phyloP scores from a whole-genome alignment of 2,329 filamentous ascomycete species.

The Fusarium fujikuroi region DNA sequence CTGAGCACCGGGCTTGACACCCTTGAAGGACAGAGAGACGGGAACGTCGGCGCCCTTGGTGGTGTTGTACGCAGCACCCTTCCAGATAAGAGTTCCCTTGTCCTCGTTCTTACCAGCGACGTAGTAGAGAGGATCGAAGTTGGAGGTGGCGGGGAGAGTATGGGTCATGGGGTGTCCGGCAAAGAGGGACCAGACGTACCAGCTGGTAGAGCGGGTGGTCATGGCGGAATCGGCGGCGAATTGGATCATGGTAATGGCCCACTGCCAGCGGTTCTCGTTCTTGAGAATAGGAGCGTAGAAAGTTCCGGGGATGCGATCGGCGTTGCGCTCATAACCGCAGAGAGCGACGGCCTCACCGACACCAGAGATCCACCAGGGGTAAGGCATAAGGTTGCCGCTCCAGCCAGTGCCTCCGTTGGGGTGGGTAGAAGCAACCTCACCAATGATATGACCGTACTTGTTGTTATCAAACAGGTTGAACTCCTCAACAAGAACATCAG shows the following conservation, averaged over 20 bases:
- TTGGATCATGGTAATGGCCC: conserved; percentile 62
- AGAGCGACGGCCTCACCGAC: conserved; percentile 74
- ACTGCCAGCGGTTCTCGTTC: conserved; percentile 62
- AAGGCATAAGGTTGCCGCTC: conserved; percentile 57
- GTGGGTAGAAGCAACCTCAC: conserved; percentile 64
- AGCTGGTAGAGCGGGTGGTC: conserved; percentile 62
- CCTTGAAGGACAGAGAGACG: conserved; percentile 59
- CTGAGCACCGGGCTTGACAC: conserved; percentile 51
- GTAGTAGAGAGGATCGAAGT: conserved; percentile 60
- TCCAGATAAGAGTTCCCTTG: conserved; percentile 58
- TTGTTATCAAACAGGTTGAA: conserved; percentile 66
- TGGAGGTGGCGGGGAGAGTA: conserved; percentile 56
- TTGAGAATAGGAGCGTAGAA: conserved; percentile 63
- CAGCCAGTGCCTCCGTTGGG: conserved; percentile 63
- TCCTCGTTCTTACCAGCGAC: conserved; percentile 59
- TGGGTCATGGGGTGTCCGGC: conserved; percentile 57
- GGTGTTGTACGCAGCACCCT: conserved; percentile 64
- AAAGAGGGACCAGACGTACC: conserved; percentile 62
- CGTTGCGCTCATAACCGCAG: conserved; percentile 73
- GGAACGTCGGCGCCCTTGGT: conserved; percentile 57
- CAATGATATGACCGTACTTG: conserved; percentile 50
- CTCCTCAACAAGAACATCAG: conserved; percentile 59
- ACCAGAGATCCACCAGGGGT: conserved; percentile 66
- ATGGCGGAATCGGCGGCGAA: conserved; percentile 59
- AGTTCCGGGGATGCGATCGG: conserved; percentile 65